These are phyloP conservation scores for Syzygium grande DNA, from an alignment of 345 rosid genomes.

Conservation along the genomic window DNA sequence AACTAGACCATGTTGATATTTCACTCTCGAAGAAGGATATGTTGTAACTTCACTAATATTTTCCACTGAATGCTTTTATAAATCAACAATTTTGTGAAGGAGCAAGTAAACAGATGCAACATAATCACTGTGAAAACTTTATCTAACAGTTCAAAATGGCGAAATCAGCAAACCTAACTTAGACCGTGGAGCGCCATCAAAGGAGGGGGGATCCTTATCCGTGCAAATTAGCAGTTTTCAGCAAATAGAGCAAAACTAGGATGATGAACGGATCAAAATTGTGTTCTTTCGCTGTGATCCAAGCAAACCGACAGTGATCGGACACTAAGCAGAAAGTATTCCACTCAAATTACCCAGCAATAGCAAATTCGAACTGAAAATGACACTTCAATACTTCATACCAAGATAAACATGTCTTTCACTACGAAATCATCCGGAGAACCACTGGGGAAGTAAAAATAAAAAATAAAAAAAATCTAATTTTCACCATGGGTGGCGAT, in stretches of 20 bases:
- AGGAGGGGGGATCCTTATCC: background rate
- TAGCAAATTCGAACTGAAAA: background rate
- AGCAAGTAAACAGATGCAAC: background rate
- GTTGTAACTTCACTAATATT: background rate
- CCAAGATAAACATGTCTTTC: background rate
- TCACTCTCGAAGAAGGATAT: background rate
- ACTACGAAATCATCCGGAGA: background rate
- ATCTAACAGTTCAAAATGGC: background rate
- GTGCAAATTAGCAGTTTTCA: background rate
- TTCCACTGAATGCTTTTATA: background rate
- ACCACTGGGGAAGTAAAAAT: background rate
- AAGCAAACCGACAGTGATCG: background rate
- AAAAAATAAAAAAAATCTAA: background rate
- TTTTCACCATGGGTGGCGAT: background rate
- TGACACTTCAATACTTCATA: background rate
- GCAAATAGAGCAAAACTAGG: background rate
- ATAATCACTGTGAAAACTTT: background rate
- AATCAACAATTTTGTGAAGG: background rate
- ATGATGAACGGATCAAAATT: background rate
- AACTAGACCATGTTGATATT: background rate
- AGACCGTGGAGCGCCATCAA: background rate
- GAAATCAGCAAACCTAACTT: background rate
- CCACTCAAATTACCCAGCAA: background rate
- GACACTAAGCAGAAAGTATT: background rate
- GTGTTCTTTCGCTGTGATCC: background rate